Conservation (phyloP, 2,329 filamentous ascomycete species). For the Orbilia blumenaviensis region DNA sequence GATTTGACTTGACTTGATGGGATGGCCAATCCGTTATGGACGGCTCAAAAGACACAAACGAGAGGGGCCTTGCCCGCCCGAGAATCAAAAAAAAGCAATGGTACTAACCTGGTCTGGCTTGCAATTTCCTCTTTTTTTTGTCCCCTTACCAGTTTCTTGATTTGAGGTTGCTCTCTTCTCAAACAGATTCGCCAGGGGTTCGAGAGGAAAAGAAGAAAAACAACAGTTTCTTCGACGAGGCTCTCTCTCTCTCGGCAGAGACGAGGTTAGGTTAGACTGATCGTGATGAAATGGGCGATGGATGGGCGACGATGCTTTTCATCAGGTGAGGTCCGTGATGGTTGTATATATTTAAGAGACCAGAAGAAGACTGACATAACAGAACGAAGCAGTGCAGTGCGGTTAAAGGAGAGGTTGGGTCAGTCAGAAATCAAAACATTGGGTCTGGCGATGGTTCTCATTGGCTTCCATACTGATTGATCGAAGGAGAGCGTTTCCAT, state of each 20-base stretch:
- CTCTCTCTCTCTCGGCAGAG: background rate
- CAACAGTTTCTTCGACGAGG: conserved; percentile 35
- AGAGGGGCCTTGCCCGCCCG: conserved; percentile 34
- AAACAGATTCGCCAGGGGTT: conserved; percentile 52
- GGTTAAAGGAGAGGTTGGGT: conserved; percentile 12
- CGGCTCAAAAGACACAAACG: conserved; percentile 52
- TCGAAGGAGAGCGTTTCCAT: conserved; percentile 43
- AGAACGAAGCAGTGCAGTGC: too few relatives aligned
- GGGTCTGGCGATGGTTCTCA: conserved; percentile 16
- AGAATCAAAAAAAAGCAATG: conserved; percentile 51
- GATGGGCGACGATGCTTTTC: conserved; percentile 7
- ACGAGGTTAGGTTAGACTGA: background rate
- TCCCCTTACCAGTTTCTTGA: conserved; percentile 54
- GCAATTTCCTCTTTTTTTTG: conserved; percentile 53
- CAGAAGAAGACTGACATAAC: conserved; percentile 1
- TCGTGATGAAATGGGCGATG: conserved; percentile 6
- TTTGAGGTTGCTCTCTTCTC: conserved; percentile 44
- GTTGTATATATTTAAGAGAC: conserved; percentile 14
- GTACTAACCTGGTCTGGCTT: conserved; percentile 52
- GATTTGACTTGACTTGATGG: conserved; percentile 47
- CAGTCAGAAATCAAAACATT: conserved; percentile 42
- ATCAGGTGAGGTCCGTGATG: conserved; percentile 11
- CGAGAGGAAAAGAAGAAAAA: conserved; percentile 21
- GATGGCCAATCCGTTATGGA: conserved; percentile 44
- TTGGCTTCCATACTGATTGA: conserved; percentile 36